Evolutionary conservation across 2,329 filamentous ascomycete species (phyloP).

Genomic region (Esteya vermicola): DNA sequence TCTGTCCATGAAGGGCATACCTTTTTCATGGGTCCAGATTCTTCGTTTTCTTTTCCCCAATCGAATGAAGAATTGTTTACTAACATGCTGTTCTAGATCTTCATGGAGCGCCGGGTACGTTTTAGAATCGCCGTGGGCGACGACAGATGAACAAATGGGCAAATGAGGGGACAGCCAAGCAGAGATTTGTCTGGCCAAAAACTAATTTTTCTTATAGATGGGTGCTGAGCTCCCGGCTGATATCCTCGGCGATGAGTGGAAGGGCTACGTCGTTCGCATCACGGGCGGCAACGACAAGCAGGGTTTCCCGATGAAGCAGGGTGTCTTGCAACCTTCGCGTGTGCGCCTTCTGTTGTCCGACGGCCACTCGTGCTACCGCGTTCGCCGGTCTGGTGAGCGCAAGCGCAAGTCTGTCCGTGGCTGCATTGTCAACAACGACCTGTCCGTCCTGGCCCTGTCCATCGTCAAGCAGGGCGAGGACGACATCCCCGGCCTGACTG

Average conservation of each 20-base stretch:
- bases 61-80: no score
- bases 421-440: constrained; percentile 94
- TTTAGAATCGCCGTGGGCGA: no score
- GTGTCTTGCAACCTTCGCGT: constrained; percentile 97
- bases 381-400: constrained; percentile 94
- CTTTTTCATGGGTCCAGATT: no score
- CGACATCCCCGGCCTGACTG: constrained; percentile 92
- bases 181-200: not conserved
- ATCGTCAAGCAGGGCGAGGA: constrained; percentile 96
- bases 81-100: constrained; percentile 10
- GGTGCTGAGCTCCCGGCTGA: constrained; percentile 86
- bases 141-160: no score
- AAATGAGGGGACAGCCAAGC: no score
- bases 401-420: constrained; percentile 99
- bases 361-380: constrained; percentile 98
- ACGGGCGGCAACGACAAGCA: constrained; percentile 99
- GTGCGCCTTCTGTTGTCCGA: constrained; percentile 91
- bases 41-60: no score
- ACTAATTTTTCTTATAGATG: constrained; percentile 39
- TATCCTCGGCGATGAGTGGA: constrained; percentile 97
- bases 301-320: constrained; percentile 99
- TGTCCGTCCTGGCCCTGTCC: constrained; percentile 84
- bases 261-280: constrained; percentile 99
- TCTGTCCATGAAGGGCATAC: not conserved
- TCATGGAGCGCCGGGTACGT: constrained; percentile 14